Evolutionary conservation across 257 asterid species (phyloP).

Genomic region (Solanum chiquidenum): DNA sequence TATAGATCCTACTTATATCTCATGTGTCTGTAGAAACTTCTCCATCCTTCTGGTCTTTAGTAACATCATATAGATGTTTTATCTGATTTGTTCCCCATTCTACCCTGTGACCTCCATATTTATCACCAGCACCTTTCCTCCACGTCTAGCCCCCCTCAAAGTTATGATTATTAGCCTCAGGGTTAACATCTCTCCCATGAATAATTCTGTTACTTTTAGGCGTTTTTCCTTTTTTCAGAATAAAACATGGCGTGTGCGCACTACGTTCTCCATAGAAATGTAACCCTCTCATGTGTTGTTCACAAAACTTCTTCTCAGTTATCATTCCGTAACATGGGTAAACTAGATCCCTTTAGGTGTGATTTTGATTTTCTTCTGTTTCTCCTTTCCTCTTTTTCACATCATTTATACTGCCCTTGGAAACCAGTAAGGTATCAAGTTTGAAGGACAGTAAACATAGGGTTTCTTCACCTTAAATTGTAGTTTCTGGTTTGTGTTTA

Average conservation of each 20-base stretch:
- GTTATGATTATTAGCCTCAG: neutral
- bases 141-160: neutral
- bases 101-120: neutral
- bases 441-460: neutral
- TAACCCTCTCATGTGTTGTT: neutral
- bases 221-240: neutral
- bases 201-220: neutral
- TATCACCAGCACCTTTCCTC: neutral
- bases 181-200: neutral
- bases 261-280: neutral
- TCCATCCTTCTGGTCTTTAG: neutral
- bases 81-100: neutral
- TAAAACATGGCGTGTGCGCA: neutral
- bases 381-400: neutral
- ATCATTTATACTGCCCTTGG: neutral
- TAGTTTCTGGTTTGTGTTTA: neutral
- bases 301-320: neutral
- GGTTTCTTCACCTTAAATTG: neutral
- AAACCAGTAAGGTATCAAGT: neutral
- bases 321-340: neutral
- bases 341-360: neutral
- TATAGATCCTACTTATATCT: neutral
- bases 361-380: neutral
- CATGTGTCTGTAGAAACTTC: neutral
- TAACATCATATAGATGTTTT: neutral